Percentiles rank a stretch among this genome's conserved stretches.
phyloP scores from a whole-genome alignment of 169 alveolate genomes.

The Plasmodium cynomolgi region DNA sequence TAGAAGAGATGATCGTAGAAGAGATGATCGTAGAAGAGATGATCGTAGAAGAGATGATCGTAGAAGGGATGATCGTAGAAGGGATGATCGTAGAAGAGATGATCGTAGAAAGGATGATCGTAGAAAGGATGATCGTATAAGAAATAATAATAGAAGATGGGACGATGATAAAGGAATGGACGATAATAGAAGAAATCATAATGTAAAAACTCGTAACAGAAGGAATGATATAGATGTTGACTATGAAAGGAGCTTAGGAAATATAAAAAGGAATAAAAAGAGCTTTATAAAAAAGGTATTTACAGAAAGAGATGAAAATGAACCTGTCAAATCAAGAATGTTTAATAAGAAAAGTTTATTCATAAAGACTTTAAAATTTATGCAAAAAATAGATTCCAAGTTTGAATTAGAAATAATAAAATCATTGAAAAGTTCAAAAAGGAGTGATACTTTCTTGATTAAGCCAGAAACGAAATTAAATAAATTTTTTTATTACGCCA shows the following conservation, averaged over 20 bases:
- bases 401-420: conserved; percentile 10
- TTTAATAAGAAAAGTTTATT: background rate
- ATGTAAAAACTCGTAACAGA: background rate
- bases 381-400: conserved; percentile 2
- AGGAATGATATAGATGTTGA: background rate
- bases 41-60: too few species aligned
- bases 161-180: too few species aligned
- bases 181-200: too few species aligned
- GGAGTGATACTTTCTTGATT: background rate
- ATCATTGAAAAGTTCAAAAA: background rate
- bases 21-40: background rate
- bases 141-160: too few species aligned
- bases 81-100: too few species aligned
- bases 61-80: background rate
- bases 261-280: background rate
- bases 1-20: background rate
- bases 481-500: background rate
- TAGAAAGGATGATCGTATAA: too few species aligned
- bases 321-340: background rate
- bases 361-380: background rate
- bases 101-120: too few species aligned
- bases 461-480: background rate
- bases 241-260: background rate
- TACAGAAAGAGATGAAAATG: background rate
- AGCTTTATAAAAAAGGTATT: background rate